A percentile compares a stretch with the other conserved stretches of the same genome.
These are phyloP conservation scores for Termitomyces sp. DNA, from an alignment of 768 basidiomycete genomes.

Conservation along the genomic window DNA sequence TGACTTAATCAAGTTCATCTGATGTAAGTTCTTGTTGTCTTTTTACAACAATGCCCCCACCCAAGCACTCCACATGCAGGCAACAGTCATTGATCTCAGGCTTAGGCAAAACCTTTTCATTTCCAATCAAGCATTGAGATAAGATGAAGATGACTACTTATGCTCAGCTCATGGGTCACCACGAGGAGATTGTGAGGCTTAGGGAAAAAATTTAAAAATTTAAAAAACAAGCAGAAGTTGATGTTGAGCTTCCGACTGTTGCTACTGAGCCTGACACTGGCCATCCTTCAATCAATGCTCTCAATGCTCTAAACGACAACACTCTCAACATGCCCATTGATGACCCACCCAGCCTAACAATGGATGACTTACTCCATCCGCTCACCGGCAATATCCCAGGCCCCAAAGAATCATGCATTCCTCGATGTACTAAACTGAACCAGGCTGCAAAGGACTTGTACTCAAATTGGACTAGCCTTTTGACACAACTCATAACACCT, in stretches of 20 bases:
- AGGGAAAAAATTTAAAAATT: too few relatives aligned
- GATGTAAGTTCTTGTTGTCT: too few relatives aligned
- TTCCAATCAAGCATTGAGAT: slow-evolving; percentile 14
- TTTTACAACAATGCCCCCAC: too few relatives aligned
- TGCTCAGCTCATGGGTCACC: background rate
- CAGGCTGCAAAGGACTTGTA: background rate
- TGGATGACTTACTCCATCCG: too few relatives aligned
- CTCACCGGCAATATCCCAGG: background rate
- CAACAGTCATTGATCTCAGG: slow-evolving; percentile 7
- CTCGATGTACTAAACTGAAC: background rate
- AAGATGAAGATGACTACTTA: slow-evolving; percentile 10
- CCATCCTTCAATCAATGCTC: too few relatives aligned
- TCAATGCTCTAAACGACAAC: too few relatives aligned
- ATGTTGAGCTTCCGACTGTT: too few relatives aligned
- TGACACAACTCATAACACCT: background rate
- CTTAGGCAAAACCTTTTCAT: slow-evolving; percentile 15
- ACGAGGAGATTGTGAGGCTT: background rate
- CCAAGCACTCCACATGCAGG: background rate
- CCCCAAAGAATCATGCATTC: background rate
- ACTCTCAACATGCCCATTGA: too few relatives aligned
- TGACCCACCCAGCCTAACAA: too few relatives aligned
- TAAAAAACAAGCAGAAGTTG: too few relatives aligned
- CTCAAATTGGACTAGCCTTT: background rate
- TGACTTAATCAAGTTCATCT: too few relatives aligned
- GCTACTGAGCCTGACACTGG: too few relatives aligned